Conservation (phyloP, 768 basidiomycete genomes). For the Lactarius pseudohatsudake region DNA sequence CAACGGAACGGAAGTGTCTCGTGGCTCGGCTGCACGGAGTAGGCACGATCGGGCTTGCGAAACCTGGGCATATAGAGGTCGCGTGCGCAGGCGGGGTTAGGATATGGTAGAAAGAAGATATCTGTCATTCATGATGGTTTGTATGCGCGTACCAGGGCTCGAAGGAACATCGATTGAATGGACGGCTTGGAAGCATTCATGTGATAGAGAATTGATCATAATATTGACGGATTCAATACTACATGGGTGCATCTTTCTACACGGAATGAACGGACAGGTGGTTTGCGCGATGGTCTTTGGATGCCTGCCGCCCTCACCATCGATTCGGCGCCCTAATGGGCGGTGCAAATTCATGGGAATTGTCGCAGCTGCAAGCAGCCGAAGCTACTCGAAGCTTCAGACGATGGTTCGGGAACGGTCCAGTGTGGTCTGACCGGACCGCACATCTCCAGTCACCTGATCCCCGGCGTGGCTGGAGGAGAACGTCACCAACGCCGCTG, state of each 20-base stretch:
- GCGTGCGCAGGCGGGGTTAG: background rate
- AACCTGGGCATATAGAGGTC: background rate
- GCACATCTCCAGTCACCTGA: background rate
- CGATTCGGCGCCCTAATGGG: no score
- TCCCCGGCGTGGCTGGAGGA: background rate
- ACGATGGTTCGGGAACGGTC: no score
- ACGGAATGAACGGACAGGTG: background rate
- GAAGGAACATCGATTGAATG: background rate
- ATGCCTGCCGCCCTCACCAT: background rate
- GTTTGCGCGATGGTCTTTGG: background rate
- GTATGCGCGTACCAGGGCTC: background rate
- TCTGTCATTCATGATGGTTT: background rate
- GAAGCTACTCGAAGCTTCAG: no score
- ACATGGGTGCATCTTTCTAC: background rate
- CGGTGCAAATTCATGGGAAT: no score
- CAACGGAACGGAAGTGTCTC: background rate
- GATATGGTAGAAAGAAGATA: background rate
- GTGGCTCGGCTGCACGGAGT: background rate
- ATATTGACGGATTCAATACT: background rate
- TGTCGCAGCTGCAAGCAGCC: background rate
- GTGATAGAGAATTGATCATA: background rate
- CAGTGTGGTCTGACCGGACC: background rate
- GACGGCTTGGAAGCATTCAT: background rate
- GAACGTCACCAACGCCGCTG: background rate
- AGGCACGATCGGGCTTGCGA: background rate